Base-by-base conservation (phyloP, 2,329 filamentous ascomycete genomes). In the Tolypocladium guangdongense region DNA sequence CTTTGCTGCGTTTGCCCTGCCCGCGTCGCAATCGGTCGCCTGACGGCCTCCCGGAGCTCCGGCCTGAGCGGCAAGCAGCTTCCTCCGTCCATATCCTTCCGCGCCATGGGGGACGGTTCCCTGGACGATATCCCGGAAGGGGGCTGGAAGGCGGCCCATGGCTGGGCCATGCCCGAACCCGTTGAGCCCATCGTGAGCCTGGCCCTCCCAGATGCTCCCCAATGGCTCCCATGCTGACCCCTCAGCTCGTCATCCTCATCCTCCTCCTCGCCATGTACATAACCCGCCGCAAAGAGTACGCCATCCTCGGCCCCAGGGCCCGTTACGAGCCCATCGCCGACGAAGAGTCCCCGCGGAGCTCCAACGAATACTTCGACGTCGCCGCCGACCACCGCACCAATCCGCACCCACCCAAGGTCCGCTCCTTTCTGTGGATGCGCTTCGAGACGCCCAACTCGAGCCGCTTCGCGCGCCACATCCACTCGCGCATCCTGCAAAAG, bases 401-500 rank as follows among this genome's bases (percentile, higher is more conserved):
- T 10, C 54, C 51, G 37, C 49, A 57, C 50, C 56, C 56, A 7
- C 55, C 52, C 33, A 60, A 60, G 53, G 47, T 45, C 7, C 57
- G 60, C 24, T 54, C 49, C 24, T 49, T 58, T 4, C 53, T 51
- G 16, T 60, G 57, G 24, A 32, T 57, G 54, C 56, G 55, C 35
- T 71, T 86, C 22, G 71, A 71, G 7, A 80, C 80, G 20, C 83
- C 84, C 2, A 84, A 87, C 64, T 86, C 83, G 1, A 70, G 71
- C 39, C 70, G 79, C 7, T 86, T 84, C 62, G 74, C 77, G 57
- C 75, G 80, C 56, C 77, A 80, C 48, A 68, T 84, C 14, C 71
- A 87, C 50, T 86, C 82, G 63, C 75, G 84, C 5, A 59, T 89
- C 37, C 74, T 89, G 16, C 75, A 75, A 54, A 84, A 80, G 62